Conservation (phyloP, 352 stramenopile species). For the Pythium pyrilobum region DNA sequence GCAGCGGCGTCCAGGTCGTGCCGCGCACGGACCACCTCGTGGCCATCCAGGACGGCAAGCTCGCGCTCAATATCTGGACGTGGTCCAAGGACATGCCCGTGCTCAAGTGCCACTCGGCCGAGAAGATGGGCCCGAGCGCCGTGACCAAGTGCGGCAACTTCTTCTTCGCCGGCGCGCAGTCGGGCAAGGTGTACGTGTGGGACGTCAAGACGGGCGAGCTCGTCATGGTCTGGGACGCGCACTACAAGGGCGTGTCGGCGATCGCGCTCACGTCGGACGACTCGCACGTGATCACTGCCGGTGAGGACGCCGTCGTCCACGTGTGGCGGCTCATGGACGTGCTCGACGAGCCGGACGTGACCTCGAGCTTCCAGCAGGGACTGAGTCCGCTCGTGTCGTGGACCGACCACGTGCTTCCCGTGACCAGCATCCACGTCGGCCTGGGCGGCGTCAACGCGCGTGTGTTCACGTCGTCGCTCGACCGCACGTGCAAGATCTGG, state of each 20-base stretch:
- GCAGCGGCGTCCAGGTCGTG: slow-evolving; percentile 45
- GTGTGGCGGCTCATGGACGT: slow-evolving; percentile 73
- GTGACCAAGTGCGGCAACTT: slow-evolving; percentile 69
- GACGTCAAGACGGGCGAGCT: slow-evolving; percentile 78
- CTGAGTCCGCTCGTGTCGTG: slow-evolving; percentile 55
- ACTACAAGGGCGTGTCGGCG: slow-evolving; percentile 82
- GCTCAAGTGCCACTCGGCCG: slow-evolving; percentile 71
- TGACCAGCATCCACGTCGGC: slow-evolving; percentile 67
- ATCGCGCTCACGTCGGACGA: slow-evolving; percentile 65
- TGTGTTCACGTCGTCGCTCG: slow-evolving; percentile 71
- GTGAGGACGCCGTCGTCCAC: slow-evolving; percentile 79
- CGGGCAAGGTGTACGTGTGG: slow-evolving; percentile 84
- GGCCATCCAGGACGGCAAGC: slow-evolving; percentile 59
- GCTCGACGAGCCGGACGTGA: slow-evolving; percentile 52
- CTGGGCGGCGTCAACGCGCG: slow-evolving; percentile 58
- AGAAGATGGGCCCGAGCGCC: slow-evolving; percentile 59
- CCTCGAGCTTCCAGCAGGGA: slow-evolving; percentile 48
- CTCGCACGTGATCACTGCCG: slow-evolving; percentile 72
- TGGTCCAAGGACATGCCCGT: slow-evolving; percentile 68
- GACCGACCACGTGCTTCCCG: slow-evolving; percentile 73
- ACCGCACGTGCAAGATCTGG: slow-evolving; percentile 80
- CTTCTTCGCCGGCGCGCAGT: slow-evolving; percentile 63
- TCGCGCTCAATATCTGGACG: slow-evolving; percentile 54
- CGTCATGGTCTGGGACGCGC: slow-evolving; percentile 73
- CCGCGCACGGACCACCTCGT: slow-evolving; percentile 66